Percentiles rank a stretch among this genome's conserved stretches.
Evolutionary conservation across 1,284 basidiomycete genomes (phyloP).

Genomic region (Trichosporon sp.): DNA sequence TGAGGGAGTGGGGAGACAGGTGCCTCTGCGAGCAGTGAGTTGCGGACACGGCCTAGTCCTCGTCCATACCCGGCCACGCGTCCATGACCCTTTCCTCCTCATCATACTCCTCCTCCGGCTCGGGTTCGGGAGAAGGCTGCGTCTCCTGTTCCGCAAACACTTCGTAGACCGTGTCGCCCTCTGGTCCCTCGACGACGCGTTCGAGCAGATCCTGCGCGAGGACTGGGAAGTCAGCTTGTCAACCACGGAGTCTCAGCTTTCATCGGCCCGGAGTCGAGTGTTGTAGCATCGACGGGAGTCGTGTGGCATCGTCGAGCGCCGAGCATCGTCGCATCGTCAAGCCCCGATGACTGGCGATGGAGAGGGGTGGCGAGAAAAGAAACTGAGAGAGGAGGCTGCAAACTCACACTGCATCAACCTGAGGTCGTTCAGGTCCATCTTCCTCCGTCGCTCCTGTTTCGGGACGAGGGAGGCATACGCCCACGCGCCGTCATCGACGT

Average conservation of each 20-base stretch:
- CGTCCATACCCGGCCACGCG: slow-evolving; percentile 5
- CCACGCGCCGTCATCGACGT: slow-evolving; percentile 35
- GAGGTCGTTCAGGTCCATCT: slow-evolving; percentile 25
- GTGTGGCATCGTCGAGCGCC: too few relatives aligned
- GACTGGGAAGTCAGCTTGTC: slow-evolving; percentile 57
- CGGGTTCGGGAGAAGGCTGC: neutral
- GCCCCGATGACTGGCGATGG: too few relatives aligned
- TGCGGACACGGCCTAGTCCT: neutral
- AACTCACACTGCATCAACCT: slow-evolving; percentile 48
- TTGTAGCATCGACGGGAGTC: too few relatives aligned
- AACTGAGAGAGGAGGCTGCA: neutral
- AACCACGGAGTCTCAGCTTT: too few relatives aligned
- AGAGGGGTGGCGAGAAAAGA: too few relatives aligned
- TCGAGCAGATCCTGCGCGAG: slow-evolving; percentile 70
- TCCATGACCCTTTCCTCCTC: slow-evolving; percentile 29
- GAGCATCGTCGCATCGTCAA: too few relatives aligned
- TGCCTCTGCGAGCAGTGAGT: too few relatives aligned
- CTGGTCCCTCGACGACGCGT: slow-evolving; percentile 71
- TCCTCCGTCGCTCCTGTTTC: neutral
- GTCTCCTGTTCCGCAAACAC: slow-evolving; percentile 59
- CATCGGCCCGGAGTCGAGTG: too few relatives aligned
- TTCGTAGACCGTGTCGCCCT: slow-evolving; percentile 67
- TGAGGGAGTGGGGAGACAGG: too few relatives aligned
- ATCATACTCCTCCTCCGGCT: slow-evolving; percentile 27
- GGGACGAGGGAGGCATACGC: slow-evolving; percentile 15